Conservation (phyloP, 1,284 basidiomycete genomes). For the Tetrapyrgos nigripes region DNA sequence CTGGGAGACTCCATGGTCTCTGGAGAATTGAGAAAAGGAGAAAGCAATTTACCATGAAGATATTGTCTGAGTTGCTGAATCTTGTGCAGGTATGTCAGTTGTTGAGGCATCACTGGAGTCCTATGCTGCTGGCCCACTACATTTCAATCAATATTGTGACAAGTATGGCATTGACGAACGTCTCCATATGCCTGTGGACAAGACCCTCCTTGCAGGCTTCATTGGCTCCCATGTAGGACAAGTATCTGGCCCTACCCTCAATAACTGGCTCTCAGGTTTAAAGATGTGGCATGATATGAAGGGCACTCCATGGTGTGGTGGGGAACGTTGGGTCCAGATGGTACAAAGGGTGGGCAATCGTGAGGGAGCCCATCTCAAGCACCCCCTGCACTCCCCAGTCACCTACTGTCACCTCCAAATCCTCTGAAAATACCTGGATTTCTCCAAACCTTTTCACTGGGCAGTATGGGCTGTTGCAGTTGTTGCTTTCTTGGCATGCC, state of each 20-base stretch:
- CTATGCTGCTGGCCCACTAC: constrained; percentile 27
- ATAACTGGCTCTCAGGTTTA: too few relatives aligned
- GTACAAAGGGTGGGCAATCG: constrained; percentile 14
- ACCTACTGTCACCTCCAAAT: constrained; percentile 12
- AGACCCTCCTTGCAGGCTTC: constrained; percentile 12
- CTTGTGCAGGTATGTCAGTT: background rate
- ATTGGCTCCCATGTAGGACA: constrained; percentile 8
- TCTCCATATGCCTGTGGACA: constrained; percentile 25
- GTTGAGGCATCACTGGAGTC: constrained; percentile 12
- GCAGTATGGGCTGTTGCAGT: constrained; percentile 20
- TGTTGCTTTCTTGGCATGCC: constrained; percentile 23
- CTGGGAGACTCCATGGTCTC: background rate
- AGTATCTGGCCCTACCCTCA: too few relatives aligned
- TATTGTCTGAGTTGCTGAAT: background rate
- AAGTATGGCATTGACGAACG: constrained; percentile 17
- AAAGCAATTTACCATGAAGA: too few relatives aligned
- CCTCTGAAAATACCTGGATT: constrained; percentile 9
- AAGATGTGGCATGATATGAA: too few relatives aligned
- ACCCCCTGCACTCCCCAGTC: constrained; percentile 9
- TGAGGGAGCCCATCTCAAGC: constrained; percentile 12
- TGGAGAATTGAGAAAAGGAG: background rate
- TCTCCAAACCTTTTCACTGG: constrained; percentile 11
- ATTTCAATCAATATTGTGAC: constrained; percentile 33
- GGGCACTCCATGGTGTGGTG: too few relatives aligned
- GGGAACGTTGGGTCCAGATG: constrained; percentile 22